Conservation (phyloP, 2,329 filamentous ascomycete genomes). For the Dothiorella sarmentorum region DNA sequence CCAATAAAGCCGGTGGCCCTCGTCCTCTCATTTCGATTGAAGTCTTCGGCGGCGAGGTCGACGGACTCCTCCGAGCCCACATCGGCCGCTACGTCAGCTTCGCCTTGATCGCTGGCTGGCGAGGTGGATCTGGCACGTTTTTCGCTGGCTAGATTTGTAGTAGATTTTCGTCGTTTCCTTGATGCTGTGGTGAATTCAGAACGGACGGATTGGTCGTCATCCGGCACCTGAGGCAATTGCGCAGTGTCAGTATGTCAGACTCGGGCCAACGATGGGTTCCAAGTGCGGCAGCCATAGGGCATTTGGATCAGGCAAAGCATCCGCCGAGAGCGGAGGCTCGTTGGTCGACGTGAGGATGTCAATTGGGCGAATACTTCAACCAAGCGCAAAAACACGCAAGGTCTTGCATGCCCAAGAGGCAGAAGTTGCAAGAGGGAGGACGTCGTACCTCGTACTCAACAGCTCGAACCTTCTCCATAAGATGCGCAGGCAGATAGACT, state of each 20-base stretch:
- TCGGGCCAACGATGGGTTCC: too few relatives aligned
- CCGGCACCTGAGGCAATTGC: background rate
- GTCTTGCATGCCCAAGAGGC: too few relatives aligned
- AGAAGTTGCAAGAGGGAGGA: too few relatives aligned
- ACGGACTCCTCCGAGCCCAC: slow-evolving; percentile 27
- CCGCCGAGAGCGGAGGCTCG: too few relatives aligned
- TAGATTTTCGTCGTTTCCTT: background rate
- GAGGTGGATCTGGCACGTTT: slow-evolving; percentile 19
- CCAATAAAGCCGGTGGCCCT: slow-evolving; percentile 29
- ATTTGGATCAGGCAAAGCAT: too few relatives aligned
- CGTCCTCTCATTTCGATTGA: slow-evolving; percentile 24
- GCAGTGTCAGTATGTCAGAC: background rate
- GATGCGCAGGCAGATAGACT: slow-evolving; percentile 20
- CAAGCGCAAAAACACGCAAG: too few relatives aligned
- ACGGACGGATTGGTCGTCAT: background rate
- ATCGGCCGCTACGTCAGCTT: slow-evolving; percentile 26
- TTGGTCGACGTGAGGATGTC: too few relatives aligned
- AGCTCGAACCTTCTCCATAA: background rate
- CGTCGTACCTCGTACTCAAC: slow-evolving; percentile 10
- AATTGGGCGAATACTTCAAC: too few relatives aligned
- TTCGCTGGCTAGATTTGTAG: slow-evolving; percentile 17
- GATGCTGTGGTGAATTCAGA: background rate
- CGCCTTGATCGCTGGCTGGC: slow-evolving; percentile 20
- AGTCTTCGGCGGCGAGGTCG: slow-evolving; percentile 27
- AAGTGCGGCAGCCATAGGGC: background rate